Evolutionary conservation across 1,284 basidiomycete genomes (phyloP).

Genomic region (Moniliella sp.): DNA sequence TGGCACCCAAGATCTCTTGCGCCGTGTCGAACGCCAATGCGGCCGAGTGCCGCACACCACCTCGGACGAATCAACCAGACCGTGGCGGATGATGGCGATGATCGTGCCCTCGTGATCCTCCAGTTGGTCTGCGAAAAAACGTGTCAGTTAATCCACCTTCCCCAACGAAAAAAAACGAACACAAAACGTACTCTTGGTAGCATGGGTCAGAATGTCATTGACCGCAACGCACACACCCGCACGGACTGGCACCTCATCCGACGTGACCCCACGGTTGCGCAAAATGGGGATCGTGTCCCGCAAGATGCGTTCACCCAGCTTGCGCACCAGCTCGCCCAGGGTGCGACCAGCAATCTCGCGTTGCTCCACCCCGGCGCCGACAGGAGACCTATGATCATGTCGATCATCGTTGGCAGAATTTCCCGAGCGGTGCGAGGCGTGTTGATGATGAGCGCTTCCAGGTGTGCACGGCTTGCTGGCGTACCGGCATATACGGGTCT

Average conservation of each 20-base stretch:
- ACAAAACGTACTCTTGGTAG: conserved; percentile 44
- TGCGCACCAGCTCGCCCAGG: conserved; percentile 58
- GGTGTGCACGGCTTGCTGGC: conserved; percentile 78
- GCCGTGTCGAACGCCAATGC: conserved; percentile 80
- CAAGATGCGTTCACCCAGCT: conserved; percentile 80
- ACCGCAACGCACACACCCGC: conserved; percentile 74
- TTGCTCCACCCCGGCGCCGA: conserved; percentile 59
- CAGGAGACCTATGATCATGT: conserved; percentile 49
- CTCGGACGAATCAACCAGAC: conserved; percentile 65
- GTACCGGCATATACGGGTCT: conserved; percentile 73
- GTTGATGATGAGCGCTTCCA: conserved; percentile 88
- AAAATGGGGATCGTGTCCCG: conserved; percentile 62
- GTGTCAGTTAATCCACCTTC: no score
- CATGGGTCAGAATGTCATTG: conserved; percentile 70
- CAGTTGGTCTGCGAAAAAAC: conserved; percentile 46
- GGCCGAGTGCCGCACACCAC: conserved; percentile 72
- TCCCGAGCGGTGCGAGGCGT: conserved; percentile 53
- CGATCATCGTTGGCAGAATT: conserved; percentile 51
- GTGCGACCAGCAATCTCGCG: conserved; percentile 49
- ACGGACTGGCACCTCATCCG: conserved; percentile 52
- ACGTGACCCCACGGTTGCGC: conserved; percentile 43
- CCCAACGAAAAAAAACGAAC: no score
- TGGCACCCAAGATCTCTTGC: conserved; percentile 68
- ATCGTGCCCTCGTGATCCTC: conserved; percentile 78
- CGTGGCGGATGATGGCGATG: conserved; percentile 54